These are phyloP conservation scores for Suaeda aralocaspica DNA, from an alignment of 148 eudicot species.

Conservation along the genomic window DNA sequence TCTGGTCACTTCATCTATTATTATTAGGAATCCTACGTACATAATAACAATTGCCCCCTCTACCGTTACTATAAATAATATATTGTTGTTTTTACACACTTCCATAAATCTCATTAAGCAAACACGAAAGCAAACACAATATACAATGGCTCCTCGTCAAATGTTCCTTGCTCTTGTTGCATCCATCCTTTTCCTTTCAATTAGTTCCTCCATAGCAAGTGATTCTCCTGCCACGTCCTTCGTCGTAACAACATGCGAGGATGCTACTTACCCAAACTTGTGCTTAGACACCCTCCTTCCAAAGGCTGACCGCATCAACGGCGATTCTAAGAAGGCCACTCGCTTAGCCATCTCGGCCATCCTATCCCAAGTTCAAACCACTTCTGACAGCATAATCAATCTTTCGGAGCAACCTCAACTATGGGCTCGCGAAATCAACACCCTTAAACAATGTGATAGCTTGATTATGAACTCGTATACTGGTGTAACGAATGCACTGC, in stretches of 20 bases:
- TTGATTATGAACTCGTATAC: neutral
- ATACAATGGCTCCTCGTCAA: neutral
- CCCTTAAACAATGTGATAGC: neutral
- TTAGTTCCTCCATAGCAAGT: no score
- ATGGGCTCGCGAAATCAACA: neutral
- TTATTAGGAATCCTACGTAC: no score
- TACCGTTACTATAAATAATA: no score
- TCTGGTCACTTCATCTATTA: no score
- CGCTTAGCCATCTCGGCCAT: neutral
- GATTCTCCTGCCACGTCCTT: neutral
- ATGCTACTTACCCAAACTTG: neutral
- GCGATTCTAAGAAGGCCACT: neutral
- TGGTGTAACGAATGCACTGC: neutral
- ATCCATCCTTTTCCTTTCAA: neutral
- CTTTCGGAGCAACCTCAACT: neutral
- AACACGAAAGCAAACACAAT: no score
- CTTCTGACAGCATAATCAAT: neutral
- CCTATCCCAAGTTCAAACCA: neutral
- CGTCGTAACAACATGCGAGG: neutral
- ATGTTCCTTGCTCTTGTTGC: neutral
- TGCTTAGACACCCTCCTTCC: constrained; percentile 1
- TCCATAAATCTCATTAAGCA: no score
- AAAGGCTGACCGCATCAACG: neutral
- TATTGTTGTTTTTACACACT: no score
- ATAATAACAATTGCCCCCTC: no score